Percentiles rank a stretch among this genome's conserved stretches.
Conservation (phyloP, 306 rosid species). For the Bauhinia variegata region DNA sequence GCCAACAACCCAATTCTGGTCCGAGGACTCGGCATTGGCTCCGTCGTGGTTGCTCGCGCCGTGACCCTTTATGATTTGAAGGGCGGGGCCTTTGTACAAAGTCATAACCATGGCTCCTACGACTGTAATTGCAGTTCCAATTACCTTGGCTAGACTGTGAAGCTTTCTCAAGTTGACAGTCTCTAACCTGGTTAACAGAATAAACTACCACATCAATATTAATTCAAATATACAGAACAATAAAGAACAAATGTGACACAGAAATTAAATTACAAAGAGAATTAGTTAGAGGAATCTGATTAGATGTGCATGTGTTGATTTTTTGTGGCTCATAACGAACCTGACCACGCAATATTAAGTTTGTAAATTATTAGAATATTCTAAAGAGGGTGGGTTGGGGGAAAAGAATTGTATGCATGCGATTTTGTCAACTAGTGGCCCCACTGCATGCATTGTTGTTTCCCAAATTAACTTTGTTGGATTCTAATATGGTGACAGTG, state of each 20-base stretch:
- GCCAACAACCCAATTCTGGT: constrained; percentile 75
- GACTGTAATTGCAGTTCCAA: constrained; percentile 77
- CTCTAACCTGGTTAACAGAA: constrained; percentile 65
- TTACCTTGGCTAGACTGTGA: constrained; percentile 78
- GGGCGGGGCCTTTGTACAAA: constrained; percentile 86
- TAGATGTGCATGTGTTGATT: constrained; percentile 16
- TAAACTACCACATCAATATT: neutral
- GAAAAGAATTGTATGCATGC: no score
- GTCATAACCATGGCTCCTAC: constrained; percentile 98
- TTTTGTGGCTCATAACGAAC: constrained; percentile 22
- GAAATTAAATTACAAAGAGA: neutral
- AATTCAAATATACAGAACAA: no score
- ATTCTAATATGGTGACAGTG: constrained; percentile 22
- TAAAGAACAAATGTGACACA: constrained; percentile 12
- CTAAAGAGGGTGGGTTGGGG: no score
- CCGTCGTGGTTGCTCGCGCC: constrained; percentile 38
- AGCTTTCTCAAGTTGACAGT: constrained; percentile 65
- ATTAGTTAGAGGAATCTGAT: constrained; percentile 35
- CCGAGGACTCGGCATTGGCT: constrained; percentile 40
- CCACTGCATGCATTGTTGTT: constrained; percentile 17
- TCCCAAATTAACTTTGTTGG: constrained; percentile 20
- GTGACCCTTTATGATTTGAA: constrained; percentile 53
- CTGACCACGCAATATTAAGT: neutral
- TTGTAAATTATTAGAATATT: no score
- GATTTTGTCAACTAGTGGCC: constrained; percentile 21